Evolutionary conservation across 345 rosid species (phyloP).

Genomic region (Anastatica hierochuntica): DNA sequence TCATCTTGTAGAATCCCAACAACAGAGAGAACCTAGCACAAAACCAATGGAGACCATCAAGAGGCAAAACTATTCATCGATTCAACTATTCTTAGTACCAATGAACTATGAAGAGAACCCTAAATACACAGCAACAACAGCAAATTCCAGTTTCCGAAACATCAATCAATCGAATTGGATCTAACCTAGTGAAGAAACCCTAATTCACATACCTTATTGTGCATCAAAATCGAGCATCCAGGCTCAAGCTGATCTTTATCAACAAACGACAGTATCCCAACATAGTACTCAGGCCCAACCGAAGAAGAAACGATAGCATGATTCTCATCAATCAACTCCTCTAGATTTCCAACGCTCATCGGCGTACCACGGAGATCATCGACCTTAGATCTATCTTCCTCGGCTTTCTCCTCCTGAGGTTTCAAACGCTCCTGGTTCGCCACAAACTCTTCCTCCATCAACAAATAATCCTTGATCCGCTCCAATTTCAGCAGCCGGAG

Average conservation of each 20-base stretch:
- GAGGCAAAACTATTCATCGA: too few species aligned
- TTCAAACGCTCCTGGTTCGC: slow-evolving; percentile 82
- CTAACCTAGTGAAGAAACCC: background rate
- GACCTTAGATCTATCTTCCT: slow-evolving; percentile 87
- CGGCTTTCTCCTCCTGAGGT: slow-evolving; percentile 95
- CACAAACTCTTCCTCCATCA: slow-evolving; percentile 97
- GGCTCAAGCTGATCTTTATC: slow-evolving; percentile 98
- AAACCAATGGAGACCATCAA: background rate
- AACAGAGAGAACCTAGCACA: slow-evolving; percentile 70
- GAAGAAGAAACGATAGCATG: slow-evolving; percentile 92
- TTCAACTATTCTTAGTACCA: too few species aligned
- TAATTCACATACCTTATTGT: slow-evolving; percentile 54
- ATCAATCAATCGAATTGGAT: background rate
- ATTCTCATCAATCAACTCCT: slow-evolving; percentile 94
- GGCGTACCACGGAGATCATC: slow-evolving; percentile 90
- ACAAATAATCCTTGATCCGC: slow-evolving; percentile 74
- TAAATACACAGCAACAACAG: too few species aligned
- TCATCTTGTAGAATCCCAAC: slow-evolving; percentile 98
- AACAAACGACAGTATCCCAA: slow-evolving; percentile 84
- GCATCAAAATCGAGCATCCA: slow-evolving; percentile 96
- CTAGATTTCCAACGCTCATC: slow-evolving; percentile 91
- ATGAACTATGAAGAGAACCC: too few species aligned
- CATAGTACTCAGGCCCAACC: slow-evolving; percentile 93
- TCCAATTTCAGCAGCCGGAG: slow-evolving; percentile 73
- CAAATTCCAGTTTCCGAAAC: too few species aligned